Base-by-base conservation (phyloP, 805 yeast genomes). In the Spathaspora passalidarum region DNA sequence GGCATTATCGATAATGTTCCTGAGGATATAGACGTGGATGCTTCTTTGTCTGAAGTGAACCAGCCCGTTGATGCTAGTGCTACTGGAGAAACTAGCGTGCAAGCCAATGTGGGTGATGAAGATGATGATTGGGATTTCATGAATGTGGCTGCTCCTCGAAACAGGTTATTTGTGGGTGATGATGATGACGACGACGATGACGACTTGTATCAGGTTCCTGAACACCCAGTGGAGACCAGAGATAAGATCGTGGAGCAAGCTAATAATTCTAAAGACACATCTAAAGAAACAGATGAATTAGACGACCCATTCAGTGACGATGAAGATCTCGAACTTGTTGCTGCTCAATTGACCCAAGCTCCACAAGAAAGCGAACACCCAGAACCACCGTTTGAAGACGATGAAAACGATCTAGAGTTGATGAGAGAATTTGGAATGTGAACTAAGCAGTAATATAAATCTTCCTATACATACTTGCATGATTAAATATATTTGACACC, bases 391-490 rank as follows among this genome's bases (percentile, higher is more conserved):
- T n/a, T n/a, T n/a, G 23, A 40, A n/a, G 37, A 16, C 14, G 59
- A 59, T 5, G 66, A 67, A 17, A 60, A 59, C 19, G 72, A 69
- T 39, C 44, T 63, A 48, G 71, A 63, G 11, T 46, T 69, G 9
- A 68, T 71, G 75, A 61, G 68, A 42, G 72, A 69, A 45, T 58
- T 65, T 56, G 73, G 65, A 11, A 47, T 59, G 56, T 65, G 43
- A 53, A n/a, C 41, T 39, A 46, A 18, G 41, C 38, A 35, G 45
- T 51, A 17, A 75, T 61, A 54, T 75, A 79, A 29, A 77, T 62
- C 53, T 74, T 72, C 49, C 84, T 74, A 40, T 79, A 66, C 4
- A 75, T 60, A 40, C 78, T 65, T 2, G 77, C 73, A 48, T 74
- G 69, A 22, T 71, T 72, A 49, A 70, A 78, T 17, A 79, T 68